These are phyloP conservation scores for Sugiyamaella boreocaroliniensis DNA, from an alignment of 805 yeast species.

Conservation along the genomic window DNA sequence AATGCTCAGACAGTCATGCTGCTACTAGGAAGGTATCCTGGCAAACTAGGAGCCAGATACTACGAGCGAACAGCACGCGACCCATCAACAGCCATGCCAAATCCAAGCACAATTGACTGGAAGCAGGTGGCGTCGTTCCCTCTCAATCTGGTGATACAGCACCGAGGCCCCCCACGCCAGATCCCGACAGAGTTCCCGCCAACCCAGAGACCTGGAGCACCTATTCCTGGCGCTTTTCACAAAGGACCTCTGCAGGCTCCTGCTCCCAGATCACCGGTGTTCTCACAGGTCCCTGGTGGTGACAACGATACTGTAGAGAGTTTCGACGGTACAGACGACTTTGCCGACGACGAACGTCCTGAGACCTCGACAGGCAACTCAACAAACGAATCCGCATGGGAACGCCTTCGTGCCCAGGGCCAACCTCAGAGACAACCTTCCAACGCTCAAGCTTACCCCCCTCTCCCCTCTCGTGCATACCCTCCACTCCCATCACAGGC, in stretches of 20 bases:
- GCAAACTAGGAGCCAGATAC: constrained; percentile 18
- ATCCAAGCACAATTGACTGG: constrained; percentile 21
- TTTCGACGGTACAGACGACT: background rate
- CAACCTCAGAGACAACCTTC: background rate
- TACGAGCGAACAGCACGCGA: constrained; percentile 15
- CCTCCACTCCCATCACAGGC: background rate
- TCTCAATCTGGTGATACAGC: constrained; percentile 11
- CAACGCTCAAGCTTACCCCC: too few species aligned
- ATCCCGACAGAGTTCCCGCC: background rate
- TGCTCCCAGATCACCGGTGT: background rate
- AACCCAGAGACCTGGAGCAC: background rate
- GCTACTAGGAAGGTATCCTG: constrained; percentile 14
- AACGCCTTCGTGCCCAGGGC: background rate
- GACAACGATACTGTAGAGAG: background rate
- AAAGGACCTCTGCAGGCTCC: background rate
- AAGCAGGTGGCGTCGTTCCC: constrained; percentile 16
- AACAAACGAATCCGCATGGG: background rate
- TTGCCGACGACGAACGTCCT: background rate
- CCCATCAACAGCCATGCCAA: constrained; percentile 13
- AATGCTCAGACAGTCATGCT: constrained; percentile 9
- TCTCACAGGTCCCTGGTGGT: background rate
- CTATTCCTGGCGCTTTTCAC: background rate
- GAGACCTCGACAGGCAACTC: background rate
- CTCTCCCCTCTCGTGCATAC: background rate
- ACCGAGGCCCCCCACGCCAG: background rate